Evolutionary conservation across 1,284 basidiomycete species (phyloP).

Genomic region (Spongispora temasekensis): DNA sequence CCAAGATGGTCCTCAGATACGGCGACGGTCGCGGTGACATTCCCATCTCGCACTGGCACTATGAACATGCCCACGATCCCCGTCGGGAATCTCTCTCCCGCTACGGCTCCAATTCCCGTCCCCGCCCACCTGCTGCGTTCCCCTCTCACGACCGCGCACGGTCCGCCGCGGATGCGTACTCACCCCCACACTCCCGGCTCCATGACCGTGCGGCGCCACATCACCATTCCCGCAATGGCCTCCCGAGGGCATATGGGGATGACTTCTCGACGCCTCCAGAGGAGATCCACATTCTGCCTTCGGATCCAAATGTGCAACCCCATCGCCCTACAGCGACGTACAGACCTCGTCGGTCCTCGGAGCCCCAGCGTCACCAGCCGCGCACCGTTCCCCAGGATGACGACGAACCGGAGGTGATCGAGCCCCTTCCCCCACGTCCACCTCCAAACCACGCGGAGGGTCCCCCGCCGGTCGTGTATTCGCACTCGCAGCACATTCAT

Average conservation of each 20-base stretch:
- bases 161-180: conserved; percentile 38
- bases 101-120: conserved; percentile 12
- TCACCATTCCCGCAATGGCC: conserved; percentile 17
- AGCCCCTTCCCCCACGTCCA: conserved; percentile 26
- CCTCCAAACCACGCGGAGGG: conserved; percentile 17
- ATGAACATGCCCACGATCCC: conserved; percentile 18
- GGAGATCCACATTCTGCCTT: conserved; percentile 56
- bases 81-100: conserved; percentile 15
- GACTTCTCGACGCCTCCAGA: conserved; percentile 42
- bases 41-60: conserved; percentile 50
- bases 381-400: conserved; percentile 20
- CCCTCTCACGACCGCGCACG: conserved; percentile 34
- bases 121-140: conserved; percentile 17
- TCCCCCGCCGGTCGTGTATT: conserved; percentile 35
- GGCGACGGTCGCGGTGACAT: conserved; percentile 62
- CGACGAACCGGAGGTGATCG: conserved; percentile 25
- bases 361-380: conserved; percentile 29
- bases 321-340: conserved; percentile 28
- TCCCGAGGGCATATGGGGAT: conserved; percentile 18
- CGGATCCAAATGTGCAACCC: conserved; percentile 39
- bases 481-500: conserved; percentile 36
- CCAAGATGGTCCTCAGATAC: conserved; percentile 69
- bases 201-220: conserved; percentile 22
- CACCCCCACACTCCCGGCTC: conserved; percentile 16
- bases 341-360: conserved; percentile 45